Percentiles rank a stretch among this genome's conserved stretches.
phyloP scores from a whole-genome alignment of 148 eudicot species.

The Silene conica region DNA sequence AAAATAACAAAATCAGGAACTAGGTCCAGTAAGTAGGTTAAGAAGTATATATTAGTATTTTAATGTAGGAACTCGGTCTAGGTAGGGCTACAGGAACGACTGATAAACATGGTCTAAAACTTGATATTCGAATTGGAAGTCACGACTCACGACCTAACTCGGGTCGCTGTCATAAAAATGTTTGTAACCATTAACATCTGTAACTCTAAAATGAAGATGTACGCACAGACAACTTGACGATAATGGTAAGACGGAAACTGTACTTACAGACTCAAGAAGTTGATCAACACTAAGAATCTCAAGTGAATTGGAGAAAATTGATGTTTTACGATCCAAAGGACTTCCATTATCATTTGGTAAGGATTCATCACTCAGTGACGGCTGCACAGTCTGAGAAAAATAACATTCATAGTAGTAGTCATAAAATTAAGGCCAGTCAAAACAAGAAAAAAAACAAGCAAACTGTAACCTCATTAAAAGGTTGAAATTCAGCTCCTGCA shows the following conservation, averaged over 20 bases:
- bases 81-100: no score
- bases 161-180: no score
- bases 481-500: slow-evolving; percentile 43
- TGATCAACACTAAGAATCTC: slow-evolving; percentile 79
- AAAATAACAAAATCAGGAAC: no score
- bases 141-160: no score
- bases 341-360: slow-evolving; percentile 55
- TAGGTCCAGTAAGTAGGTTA: no score
- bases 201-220: no score
- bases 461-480: slow-evolving; percentile 55
- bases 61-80: no score
- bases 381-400: slow-evolving; percentile 36
- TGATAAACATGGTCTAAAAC: no score
- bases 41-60: no score
- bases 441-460: not conserved
- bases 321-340: slow-evolving; percentile 63
- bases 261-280: slow-evolving; percentile 83
- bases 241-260: not conserved
- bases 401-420: slow-evolving; percentile 8
- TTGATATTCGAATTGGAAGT: no score
- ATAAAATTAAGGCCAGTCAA: not conserved
- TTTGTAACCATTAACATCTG: no score
- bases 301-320: slow-evolving; percentile 50
- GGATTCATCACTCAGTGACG: slow-evolving; percentile 43
- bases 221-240: not conserved